These are phyloP conservation scores for Fraxinus platypoda DNA, from an alignment of 305 asterid species.

Conservation along the genomic window DNA sequence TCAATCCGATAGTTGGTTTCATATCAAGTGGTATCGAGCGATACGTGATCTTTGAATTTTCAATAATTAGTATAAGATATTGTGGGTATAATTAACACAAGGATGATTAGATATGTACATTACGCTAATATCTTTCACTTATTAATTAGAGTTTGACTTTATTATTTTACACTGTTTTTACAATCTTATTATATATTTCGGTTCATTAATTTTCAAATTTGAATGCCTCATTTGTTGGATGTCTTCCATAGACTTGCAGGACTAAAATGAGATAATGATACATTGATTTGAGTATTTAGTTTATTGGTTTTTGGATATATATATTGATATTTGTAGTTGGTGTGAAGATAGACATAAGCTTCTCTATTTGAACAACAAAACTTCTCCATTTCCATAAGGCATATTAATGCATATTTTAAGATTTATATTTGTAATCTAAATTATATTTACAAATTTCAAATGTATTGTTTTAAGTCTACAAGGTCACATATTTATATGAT, in stretches of 20 bases:
- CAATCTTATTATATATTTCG: background rate
- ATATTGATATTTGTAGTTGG: background rate
- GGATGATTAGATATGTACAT: background rate
- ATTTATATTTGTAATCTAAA: background rate
- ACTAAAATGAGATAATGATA: background rate
- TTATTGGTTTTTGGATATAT: background rate
- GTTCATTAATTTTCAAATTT: background rate
- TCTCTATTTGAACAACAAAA: background rate
- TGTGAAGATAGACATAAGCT: background rate
- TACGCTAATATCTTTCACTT: background rate
- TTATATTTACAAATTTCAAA: background rate
- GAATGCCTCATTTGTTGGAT: background rate
- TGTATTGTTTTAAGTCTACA: background rate
- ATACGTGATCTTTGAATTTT: too few relatives aligned
- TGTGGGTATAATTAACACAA: too few relatives aligned
- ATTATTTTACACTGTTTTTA: too few relatives aligned
- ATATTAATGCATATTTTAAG: background rate
- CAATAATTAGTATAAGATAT: too few relatives aligned
- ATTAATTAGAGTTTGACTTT: background rate
- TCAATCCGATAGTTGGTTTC: too few relatives aligned
- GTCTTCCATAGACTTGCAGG: background rate
- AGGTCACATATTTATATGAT: background rate
- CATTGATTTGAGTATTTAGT: background rate
- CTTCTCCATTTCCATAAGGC: background rate
- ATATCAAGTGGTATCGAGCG: too few relatives aligned